Conservation (phyloP, 108 stramenopile species). For the Cyclotella sp. region DNA sequence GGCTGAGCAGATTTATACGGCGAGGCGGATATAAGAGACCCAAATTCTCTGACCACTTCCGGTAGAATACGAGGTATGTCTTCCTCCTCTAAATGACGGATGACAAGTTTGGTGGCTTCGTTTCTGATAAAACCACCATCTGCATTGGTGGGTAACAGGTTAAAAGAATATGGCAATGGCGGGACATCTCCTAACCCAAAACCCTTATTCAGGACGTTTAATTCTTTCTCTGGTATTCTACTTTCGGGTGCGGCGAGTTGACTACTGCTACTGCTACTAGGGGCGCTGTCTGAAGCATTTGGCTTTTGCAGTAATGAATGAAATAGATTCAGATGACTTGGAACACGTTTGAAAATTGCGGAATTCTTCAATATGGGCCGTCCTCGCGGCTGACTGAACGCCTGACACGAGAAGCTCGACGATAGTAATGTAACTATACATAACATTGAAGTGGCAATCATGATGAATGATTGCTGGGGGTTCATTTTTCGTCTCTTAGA, state of each 20-base stretch:
- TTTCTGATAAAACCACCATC: neutral
- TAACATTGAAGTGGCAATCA: neutral
- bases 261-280: neutral
- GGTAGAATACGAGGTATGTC: constrained; percentile 32
- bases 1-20: constrained; percentile 1
- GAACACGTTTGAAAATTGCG: neutral
- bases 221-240: constrained; percentile 36
- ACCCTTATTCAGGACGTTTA: constrained; percentile 21
- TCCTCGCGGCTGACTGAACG: constrained; percentile 1
- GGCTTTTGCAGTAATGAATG: constrained; percentile 1
- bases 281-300: neutral
- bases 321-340: constrained; percentile 8
- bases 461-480: neutral
- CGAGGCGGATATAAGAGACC: constrained; percentile 15
- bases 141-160: constrained; percentile 6
- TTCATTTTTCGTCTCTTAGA: neutral
- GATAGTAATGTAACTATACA: neutral
- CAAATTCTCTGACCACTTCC: constrained; percentile 44
- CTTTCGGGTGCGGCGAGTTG: neutral
- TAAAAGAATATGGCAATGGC: constrained; percentile 36
- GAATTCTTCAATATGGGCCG: neutral
- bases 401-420: neutral
- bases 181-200: constrained; percentile 22
- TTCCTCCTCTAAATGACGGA: constrained; percentile 46
- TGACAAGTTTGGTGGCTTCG: constrained; percentile 19